These are phyloP conservation scores for Parastagonospora nodorum DNA, from an alignment of 2,329 filamentous ascomycete genomes.

Conservation along the genomic window DNA sequence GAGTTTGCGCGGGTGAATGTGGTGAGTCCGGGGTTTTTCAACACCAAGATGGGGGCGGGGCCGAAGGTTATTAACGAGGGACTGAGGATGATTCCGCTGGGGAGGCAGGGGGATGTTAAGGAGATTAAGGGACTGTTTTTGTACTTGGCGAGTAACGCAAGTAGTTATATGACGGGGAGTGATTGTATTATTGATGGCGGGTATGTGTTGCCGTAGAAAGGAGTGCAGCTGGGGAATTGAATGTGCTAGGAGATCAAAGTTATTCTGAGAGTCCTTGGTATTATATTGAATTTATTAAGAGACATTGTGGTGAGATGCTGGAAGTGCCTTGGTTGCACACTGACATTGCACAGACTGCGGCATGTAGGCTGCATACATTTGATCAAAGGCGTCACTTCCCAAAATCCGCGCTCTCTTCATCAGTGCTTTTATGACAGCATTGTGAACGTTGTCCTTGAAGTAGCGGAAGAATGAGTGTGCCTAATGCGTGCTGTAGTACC, in stretches of 20 bases:
- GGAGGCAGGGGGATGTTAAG: constrained; percentile 69
- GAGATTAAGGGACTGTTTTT: constrained; percentile 83
- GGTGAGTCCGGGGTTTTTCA: constrained; percentile 69
- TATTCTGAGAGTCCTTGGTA: too few relatives aligned
- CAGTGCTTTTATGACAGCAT: too few relatives aligned
- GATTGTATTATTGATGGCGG: constrained; percentile 79
- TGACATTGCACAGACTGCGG: too few relatives aligned
- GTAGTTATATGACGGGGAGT: constrained; percentile 75
- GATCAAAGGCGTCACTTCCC: too few relatives aligned
- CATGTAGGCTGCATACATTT: too few relatives aligned
- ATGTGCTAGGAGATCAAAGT: background rate
- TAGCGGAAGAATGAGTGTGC: too few relatives aligned
- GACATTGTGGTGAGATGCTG: too few relatives aligned
- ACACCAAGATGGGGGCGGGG: constrained; percentile 67
- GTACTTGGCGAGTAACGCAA: constrained; percentile 80
- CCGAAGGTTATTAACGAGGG: constrained; percentile 65
- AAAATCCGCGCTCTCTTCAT: too few relatives aligned
- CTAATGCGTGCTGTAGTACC: too few relatives aligned
- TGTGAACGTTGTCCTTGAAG: too few relatives aligned
- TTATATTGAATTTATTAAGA: too few relatives aligned
- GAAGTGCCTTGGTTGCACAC: too few relatives aligned
- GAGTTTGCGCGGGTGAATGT: constrained; percentile 70
- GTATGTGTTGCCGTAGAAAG: constrained; percentile 57
- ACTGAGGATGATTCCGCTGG: constrained; percentile 77
- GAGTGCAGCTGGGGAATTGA: background rate